Conservation (phyloP, 1,284 basidiomycete genomes). For the Termitomyces sp. region DNA sequence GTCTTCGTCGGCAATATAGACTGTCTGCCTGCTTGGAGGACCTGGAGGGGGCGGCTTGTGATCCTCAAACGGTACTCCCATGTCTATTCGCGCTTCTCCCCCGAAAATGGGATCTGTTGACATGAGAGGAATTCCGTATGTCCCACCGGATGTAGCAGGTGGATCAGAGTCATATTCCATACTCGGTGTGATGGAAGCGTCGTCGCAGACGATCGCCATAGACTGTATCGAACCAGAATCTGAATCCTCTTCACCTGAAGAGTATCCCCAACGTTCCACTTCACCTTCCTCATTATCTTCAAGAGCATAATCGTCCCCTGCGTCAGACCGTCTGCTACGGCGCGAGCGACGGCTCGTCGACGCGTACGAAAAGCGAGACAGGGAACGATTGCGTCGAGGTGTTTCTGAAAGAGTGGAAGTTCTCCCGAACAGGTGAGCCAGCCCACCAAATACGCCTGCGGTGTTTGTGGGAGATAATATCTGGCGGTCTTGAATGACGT, state of each 20-base stretch:
- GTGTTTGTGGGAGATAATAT: slow-evolving; percentile 35
- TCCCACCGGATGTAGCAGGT: slow-evolving; percentile 48
- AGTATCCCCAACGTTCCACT: slow-evolving; percentile 72
- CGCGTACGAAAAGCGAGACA: slow-evolving; percentile 50
- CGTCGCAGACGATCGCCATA: slow-evolving; percentile 27
- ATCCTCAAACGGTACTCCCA: slow-evolving; percentile 57
- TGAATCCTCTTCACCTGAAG: slow-evolving; percentile 65
- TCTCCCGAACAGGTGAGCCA: slow-evolving; percentile 66
- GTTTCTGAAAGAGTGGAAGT: slow-evolving; percentile 34
- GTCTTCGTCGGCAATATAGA: slow-evolving; percentile 92
- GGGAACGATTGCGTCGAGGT: slow-evolving; percentile 42
- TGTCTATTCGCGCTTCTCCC: slow-evolving; percentile 75
- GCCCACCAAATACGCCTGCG: slow-evolving; percentile 59
- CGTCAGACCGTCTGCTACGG: slow-evolving; percentile 50
- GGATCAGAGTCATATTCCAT: slow-evolving; percentile 67
- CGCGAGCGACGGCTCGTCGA: slow-evolving; percentile 49
- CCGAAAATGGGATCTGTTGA: slow-evolving; percentile 74
- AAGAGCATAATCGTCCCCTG: slow-evolving; percentile 52
- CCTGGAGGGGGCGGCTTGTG: slow-evolving; percentile 66
- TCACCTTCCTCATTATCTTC: slow-evolving; percentile 53
- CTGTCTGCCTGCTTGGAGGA: slow-evolving; percentile 78
- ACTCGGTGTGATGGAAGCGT: slow-evolving; percentile 45
- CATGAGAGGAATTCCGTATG: slow-evolving; percentile 59
- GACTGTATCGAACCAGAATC: slow-evolving; percentile 39
- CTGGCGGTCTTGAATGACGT: slow-evolving; percentile 22